Conservation (phyloP, 345 rosid genomes). For the Corchorus capsularis region DNA sequence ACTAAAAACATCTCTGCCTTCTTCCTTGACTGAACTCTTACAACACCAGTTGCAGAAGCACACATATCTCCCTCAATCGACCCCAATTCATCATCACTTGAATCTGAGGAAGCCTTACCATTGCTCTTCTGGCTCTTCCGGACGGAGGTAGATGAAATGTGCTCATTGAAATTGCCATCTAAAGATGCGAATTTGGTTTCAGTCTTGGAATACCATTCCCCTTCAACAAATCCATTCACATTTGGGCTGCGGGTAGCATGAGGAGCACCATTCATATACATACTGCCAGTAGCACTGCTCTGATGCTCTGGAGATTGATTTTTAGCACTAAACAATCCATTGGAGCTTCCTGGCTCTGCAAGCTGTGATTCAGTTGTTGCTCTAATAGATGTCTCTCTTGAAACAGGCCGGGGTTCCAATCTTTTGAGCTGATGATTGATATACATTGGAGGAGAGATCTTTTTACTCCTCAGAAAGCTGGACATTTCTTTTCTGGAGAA, state of each 20-base stretch:
- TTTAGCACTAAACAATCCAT: constrained; percentile 31
- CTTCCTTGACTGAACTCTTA: constrained; percentile 90
- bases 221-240: constrained; percentile 30
- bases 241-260: constrained; percentile 32
- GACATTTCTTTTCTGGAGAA: constrained; percentile 91
- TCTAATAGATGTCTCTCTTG: constrained; percentile 32
- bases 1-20: constrained; percentile 99
- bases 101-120: constrained; percentile 39
- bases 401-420: constrained; percentile 39
- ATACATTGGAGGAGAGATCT: constrained; percentile 56
- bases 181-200: constrained; percentile 32
- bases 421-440: constrained; percentile 42
- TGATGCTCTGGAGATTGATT: constrained; percentile 31
- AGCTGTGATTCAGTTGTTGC: constrained; percentile 24
- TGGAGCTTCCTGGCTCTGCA: constrained; percentile 40
- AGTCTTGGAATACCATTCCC: constrained; percentile 28
- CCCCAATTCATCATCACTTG: constrained; percentile 57
- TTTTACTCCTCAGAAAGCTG: constrained; percentile 56
- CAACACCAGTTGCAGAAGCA: constrained; percentile 96
- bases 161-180: constrained; percentile 37
- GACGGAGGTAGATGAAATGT: constrained; percentile 31
- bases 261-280: constrained; percentile 36
- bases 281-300: constrained; percentile 35
- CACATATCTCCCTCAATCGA: constrained; percentile 88
- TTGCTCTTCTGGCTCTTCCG: constrained; percentile 34